Conservation (phyloP, 176 grass and related monocot genomes). For the Echinochloa phyllopogon region DNA sequence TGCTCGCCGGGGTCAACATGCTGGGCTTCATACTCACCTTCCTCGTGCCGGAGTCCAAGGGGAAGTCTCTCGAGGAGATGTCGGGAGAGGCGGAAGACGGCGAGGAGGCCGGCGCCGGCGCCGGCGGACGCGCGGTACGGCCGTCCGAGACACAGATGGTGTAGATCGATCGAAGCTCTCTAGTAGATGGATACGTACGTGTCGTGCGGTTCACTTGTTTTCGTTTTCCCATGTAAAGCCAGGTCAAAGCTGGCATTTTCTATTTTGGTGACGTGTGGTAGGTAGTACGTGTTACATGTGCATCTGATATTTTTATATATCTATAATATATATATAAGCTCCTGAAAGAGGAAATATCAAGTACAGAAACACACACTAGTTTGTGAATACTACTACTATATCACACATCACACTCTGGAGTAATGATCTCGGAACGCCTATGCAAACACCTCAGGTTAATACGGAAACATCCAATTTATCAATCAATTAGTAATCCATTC, state of each 20-base stretch:
- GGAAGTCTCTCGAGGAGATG: conserved; percentile 73
- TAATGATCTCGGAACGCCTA: background rate
- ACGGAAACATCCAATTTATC: background rate
- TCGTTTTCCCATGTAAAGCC: background rate
- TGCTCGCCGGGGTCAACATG: conserved; percentile 47
- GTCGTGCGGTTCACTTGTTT: conserved; percentile 16
- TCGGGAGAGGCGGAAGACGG: conserved; percentile 49
- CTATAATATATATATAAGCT: background rate
- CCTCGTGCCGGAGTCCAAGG: conserved; percentile 67
- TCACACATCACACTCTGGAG: background rate
- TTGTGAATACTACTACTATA: background rate
- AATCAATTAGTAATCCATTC: background rate
- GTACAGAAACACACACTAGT: background rate
- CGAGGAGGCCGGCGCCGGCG: background rate
- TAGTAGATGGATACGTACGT: conserved; percentile 1
- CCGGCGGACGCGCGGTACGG: background rate
- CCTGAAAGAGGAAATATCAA: background rate
- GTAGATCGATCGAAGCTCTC: background rate
- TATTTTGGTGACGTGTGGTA: background rate
- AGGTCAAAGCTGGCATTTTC: background rate
- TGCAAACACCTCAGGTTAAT: background rate
- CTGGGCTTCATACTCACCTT: conserved; percentile 49
- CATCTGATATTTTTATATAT: background rate
- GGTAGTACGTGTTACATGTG: background rate
- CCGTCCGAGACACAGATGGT: conserved; percentile 6